Percentiles rank a stretch among this genome's conserved stretches.
Conservation (phyloP, 2,329 filamentous ascomycete genomes). For the Penicillium psychrosexuale region DNA sequence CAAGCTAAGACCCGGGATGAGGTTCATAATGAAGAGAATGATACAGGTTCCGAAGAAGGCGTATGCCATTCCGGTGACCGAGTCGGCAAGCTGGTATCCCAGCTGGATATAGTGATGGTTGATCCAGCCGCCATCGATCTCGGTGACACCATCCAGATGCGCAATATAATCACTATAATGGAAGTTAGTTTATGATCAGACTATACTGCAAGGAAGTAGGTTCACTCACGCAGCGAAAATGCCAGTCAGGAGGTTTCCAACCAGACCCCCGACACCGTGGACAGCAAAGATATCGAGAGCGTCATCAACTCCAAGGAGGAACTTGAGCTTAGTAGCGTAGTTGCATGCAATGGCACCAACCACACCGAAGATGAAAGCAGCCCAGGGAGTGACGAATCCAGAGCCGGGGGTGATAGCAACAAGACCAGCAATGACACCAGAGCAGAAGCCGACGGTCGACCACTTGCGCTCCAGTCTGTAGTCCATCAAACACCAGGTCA, state of each 20-base stretch:
- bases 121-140: constrained; percentile 74
- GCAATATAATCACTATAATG: constrained; percentile 69
- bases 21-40: constrained; percentile 76
- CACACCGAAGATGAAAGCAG: constrained; percentile 74
- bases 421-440: constrained; percentile 80
- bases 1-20: constrained; percentile 71
- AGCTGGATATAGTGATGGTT: constrained; percentile 82
- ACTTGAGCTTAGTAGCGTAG: constrained; percentile 89
- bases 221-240: constrained; percentile 70
- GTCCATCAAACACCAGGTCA: constrained; percentile 86
- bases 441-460: constrained; percentile 92
- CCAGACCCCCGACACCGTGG: constrained; percentile 72
- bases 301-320: constrained; percentile 75
- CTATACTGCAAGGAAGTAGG: neutral
- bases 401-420: constrained; percentile 87
- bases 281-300: constrained; percentile 86
- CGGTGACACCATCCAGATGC: constrained; percentile 66
- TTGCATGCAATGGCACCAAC: constrained; percentile 76
- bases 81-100: constrained; percentile 80
- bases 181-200: constrained; percentile 9
- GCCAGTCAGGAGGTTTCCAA: constrained; percentile 74
- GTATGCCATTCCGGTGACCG: constrained; percentile 70
- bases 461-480: constrained; percentile 87
- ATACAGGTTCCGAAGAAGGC: constrained; percentile 74
- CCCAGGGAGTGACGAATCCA: constrained; percentile 80